Base-by-base conservation (phyloP, 345 rosid genomes). In the Firmiana major region DNA sequence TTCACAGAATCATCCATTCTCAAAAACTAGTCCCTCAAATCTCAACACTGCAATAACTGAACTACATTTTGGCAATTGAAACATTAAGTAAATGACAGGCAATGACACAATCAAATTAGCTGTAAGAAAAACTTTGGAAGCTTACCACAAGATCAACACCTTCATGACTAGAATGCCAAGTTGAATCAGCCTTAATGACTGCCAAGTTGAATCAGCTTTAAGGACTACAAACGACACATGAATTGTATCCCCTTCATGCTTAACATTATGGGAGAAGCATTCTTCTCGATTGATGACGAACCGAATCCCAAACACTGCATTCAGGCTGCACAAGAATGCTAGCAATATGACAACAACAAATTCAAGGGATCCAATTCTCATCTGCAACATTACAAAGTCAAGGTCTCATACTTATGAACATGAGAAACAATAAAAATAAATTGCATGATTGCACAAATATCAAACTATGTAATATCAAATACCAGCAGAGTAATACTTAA, bases 111-210 rank as follows among this genome's bases (percentile, higher is more conserved):
- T 15, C 54, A 38, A 13, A 48, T 28, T 2, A 16, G 69, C 71
- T 72, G 6, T n/a, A 19, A n/a, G n/a, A 31, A 31, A 51, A 43
- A 74, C 53, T 58, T 8, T 60, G 21, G 51, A 55, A 73, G 75
- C 84, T 82, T 82, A 90, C 94, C 90, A 90, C 87, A 74, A 90
- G 88, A 83, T 89, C 90, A 73, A 89, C 87, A 7, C 91, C 91
- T 31, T 89, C 89, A 10, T 84, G 75, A 74, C 72, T 83, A 71
- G 77, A 76, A 79, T 85, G 89, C 94, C 94, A 90, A 40, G 90
- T 75, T 0, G 88, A 79, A 28, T 90, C 90, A 4, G 77, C 82
- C 86, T 85, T 85, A 60, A 90, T 81, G 73, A 90, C n/a, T n/a
- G n/a, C n/a, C n/a, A n/a, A n/a, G n/a, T n/a, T n/a, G n/a, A n/a